Conservation (phyloP, 805 yeast species). For the Yarrowia alimentaria region DNA sequence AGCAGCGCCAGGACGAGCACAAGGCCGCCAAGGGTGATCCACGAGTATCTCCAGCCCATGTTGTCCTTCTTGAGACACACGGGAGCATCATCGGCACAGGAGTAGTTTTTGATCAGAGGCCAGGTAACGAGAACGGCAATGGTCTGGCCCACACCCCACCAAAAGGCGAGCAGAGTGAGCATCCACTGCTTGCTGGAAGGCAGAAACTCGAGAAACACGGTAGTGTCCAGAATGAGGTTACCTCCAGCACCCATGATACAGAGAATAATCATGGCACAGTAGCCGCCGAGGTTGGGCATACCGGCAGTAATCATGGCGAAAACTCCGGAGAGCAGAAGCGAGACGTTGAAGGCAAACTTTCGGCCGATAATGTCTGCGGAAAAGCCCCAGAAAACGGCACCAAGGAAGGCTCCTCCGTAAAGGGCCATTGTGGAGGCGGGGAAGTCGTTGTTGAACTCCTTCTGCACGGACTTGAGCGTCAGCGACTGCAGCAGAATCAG, state of each 20-base stretch:
- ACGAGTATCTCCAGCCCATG: slow-evolving; percentile 63
- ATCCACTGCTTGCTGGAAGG: slow-evolving; percentile 54
- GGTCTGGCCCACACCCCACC: slow-evolving; percentile 66
- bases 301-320: slow-evolving; percentile 57
- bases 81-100: slow-evolving; percentile 44
- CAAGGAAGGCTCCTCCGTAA: slow-evolving; percentile 53
- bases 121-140: slow-evolving; percentile 53
- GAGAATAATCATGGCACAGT: slow-evolving; percentile 44
- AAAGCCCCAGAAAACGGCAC: slow-evolving; percentile 57
- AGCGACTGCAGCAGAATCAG: slow-evolving; percentile 49
- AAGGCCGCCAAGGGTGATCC: slow-evolving; percentile 54
- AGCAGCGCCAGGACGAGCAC: slow-evolving; percentile 50
- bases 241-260: slow-evolving; percentile 56
- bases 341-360: slow-evolving; percentile 50
- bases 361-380: slow-evolving; percentile 57
- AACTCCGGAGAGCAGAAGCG: slow-evolving; percentile 48
- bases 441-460: slow-evolving; percentile 48
- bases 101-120: slow-evolving; percentile 53
- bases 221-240: slow-evolving; percentile 54
- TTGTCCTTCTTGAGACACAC: slow-evolving; percentile 49
- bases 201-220: slow-evolving; percentile 53
- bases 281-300: slow-evolving; percentile 50
- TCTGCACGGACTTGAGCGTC: slow-evolving; percentile 48
- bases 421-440: slow-evolving; percentile 49
- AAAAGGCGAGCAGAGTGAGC: slow-evolving; percentile 53